Percentiles rank a stretch among this genome's conserved stretches.
These are phyloP conservation scores for Taxillus chinensis DNA, from an alignment of 164 flowering plant genomes.

Conservation along the genomic window DNA sequence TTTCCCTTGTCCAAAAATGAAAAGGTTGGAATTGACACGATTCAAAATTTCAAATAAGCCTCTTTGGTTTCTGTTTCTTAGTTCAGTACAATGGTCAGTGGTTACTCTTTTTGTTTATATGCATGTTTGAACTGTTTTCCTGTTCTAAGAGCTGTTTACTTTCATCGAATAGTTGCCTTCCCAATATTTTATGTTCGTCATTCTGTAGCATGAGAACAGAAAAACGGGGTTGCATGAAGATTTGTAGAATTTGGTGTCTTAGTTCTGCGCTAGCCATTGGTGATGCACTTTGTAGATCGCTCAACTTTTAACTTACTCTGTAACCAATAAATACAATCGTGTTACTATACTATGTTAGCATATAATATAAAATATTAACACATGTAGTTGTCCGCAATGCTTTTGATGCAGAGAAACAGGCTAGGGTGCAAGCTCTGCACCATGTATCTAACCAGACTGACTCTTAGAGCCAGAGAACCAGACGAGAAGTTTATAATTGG, in stretches of 20 bases:
- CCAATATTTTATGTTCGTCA: too few relatives aligned
- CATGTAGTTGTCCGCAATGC: conserved; percentile 35
- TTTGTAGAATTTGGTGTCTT: too few relatives aligned
- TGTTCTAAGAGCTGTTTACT: not conserved
- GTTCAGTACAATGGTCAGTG: not conserved
- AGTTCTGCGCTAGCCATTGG: too few relatives aligned
- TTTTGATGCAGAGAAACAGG: conserved; percentile 57
- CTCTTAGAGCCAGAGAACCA: conserved; percentile 32
- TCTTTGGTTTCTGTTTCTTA: not conserved
- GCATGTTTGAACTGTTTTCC: too few relatives aligned
- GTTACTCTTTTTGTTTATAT: too few relatives aligned
- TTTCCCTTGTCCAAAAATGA: not conserved
- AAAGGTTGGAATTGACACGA: not conserved
- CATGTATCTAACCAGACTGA: conserved; percentile 40
- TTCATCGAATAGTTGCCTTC: not conserved
- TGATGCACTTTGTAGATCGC: too few relatives aligned
- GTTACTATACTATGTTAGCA: too few relatives aligned
- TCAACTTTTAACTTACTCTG: too few relatives aligned
- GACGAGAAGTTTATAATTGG: conserved; percentile 23
- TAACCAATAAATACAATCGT: too few relatives aligned
- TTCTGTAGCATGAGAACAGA: too few relatives aligned
- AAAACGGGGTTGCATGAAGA: too few relatives aligned
- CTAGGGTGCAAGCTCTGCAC: conserved; percentile 40
- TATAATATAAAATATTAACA: conserved; percentile 21
- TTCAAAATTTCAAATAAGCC: not conserved